phyloP scores from a whole-genome alignment of 441 rosid species.

The Adansonia rubrostipa region DNA sequence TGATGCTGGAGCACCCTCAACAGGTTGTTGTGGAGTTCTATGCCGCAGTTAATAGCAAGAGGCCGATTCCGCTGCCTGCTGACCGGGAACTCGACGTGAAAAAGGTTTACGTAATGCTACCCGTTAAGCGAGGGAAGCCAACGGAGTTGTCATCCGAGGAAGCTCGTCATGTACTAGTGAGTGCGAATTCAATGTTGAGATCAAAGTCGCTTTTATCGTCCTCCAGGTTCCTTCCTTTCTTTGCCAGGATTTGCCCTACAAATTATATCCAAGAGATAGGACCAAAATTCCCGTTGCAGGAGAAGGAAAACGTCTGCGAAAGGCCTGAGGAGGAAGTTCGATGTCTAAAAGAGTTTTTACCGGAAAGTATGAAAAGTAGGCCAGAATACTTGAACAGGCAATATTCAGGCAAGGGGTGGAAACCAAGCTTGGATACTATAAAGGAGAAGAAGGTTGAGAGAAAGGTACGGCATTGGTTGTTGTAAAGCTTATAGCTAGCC shows the following conservation, averaged over 20 bases:
- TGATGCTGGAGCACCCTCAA: slow-evolving; percentile 82
- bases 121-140: slow-evolving; percentile 60
- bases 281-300: background rate
- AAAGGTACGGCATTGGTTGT: slow-evolving; percentile 55
- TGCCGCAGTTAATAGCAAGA: slow-evolving; percentile 40
- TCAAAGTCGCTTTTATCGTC: slow-evolving; percentile 43
- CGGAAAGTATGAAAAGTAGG: slow-evolving; percentile 42
- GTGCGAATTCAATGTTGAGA: slow-evolving; percentile 58
- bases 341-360: slow-evolving; percentile 36
- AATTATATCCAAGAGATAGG: slow-evolving; percentile 24
- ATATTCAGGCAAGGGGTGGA: slow-evolving; percentile 85
- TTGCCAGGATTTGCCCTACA: slow-evolving; percentile 47
- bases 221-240: slow-evolving; percentile 54
- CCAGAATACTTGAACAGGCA: slow-evolving; percentile 69
- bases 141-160: slow-evolving; percentile 54
- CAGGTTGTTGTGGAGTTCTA: slow-evolving; percentile 77
- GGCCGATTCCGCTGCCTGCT: slow-evolving; percentile 73
- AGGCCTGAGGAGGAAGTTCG: slow-evolving; percentile 29
- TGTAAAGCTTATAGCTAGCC: slow-evolving; percentile 27
- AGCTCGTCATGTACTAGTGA: slow-evolving; percentile 48
- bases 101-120: slow-evolving; percentile 72
- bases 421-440: slow-evolving; percentile 82
- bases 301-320: slow-evolving; percentile 14
- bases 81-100: slow-evolving; percentile 63
- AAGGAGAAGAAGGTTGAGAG: slow-evolving; percentile 65